Evolutionary conservation across 2,329 filamentous ascomycete species (phyloP).

Genomic region (Stachybotrys elegans): DNA sequence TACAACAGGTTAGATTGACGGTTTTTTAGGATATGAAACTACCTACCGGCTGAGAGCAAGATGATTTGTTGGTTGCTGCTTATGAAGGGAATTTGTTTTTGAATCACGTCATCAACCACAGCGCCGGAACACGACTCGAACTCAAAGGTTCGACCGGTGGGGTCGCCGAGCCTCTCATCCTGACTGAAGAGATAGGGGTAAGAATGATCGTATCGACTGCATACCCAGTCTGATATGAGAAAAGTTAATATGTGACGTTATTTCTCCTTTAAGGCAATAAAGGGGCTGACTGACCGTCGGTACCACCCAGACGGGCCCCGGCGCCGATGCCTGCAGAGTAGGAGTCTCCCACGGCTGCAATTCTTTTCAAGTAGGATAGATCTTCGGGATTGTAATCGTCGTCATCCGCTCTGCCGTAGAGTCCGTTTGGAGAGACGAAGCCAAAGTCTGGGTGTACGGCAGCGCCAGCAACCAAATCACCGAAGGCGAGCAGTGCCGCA

Average conservation of each 20-base stretch:
- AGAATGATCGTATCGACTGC: constrained; percentile 8
- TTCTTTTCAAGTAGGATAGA: constrained; percentile 9
- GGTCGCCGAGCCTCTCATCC: constrained; percentile 9
- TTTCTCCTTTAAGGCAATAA: no score
- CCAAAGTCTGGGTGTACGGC: neutral
- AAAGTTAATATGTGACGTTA: no score
- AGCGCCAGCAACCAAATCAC: neutral
- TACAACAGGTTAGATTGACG: neutral
- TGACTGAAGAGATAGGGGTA: constrained; percentile 10
- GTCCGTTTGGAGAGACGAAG: neutral
- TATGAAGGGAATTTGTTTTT: constrained; percentile 10
- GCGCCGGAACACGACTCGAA: constrained; percentile 13
- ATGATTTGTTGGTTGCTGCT: constrained; percentile 7
- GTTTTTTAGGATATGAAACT: neutral
- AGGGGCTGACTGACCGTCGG: no score
- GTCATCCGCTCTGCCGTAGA: constrained; percentile 3
- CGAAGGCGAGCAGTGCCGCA: neutral
- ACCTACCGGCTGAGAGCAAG: constrained; percentile 8
- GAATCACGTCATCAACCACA: constrained; percentile 5
- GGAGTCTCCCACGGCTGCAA: constrained; percentile 12
- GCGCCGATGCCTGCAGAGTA: constrained; percentile 14
- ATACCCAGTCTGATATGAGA: constrained; percentile 11
- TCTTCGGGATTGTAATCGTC: constrained; percentile 6
- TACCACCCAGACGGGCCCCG: no score
- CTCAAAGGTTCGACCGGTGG: constrained; percentile 7